Conservation (phyloP, 768 basidiomycete species). For the Agrocybe praecox region DNA sequence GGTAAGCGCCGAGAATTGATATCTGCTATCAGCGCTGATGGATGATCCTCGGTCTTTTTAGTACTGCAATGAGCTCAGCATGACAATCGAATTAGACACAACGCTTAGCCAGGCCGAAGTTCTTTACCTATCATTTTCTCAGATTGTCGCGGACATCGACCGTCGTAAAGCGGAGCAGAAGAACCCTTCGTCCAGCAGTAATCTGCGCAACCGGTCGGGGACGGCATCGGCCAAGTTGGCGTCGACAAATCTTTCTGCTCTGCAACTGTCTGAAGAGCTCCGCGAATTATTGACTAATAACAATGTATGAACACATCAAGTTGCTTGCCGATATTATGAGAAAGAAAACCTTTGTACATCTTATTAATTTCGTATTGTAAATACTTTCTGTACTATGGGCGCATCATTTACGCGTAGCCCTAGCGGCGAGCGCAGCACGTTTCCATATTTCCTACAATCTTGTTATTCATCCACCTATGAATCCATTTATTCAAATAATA, state of each 20-base stretch:
- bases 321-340: not conserved
- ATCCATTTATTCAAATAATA: no score
- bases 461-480: no score
- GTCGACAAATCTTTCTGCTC: conserved; percentile 37
- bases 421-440: no score
- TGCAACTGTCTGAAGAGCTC: conserved; percentile 62
- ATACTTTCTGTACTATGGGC: no score
- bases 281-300: conserved; percentile 58
- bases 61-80: conserved; percentile 94
- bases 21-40: not conserved
- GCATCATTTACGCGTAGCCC: no score
- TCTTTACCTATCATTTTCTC: conserved; percentile 88
- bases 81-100: conserved; percentile 96
- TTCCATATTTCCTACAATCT: no score
- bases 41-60: conserved; percentile 27
- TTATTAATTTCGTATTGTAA: no score
- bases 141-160: conserved; percentile 88
- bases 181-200: conserved; percentile 35
- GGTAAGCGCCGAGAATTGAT: conserved; percentile 31
- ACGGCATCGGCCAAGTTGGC: conserved; percentile 20
- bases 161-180: conserved; percentile 68
- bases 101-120: conserved; percentile 98
- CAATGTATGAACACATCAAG: conserved; percentile 18
- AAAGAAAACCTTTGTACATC: not conserved
- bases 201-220: conserved; percentile 18